Evolutionary conservation across 306 rosid species (phyloP), one percentile per base, ranked within the genome.

Genomic region (Cucumis melo): DNA sequence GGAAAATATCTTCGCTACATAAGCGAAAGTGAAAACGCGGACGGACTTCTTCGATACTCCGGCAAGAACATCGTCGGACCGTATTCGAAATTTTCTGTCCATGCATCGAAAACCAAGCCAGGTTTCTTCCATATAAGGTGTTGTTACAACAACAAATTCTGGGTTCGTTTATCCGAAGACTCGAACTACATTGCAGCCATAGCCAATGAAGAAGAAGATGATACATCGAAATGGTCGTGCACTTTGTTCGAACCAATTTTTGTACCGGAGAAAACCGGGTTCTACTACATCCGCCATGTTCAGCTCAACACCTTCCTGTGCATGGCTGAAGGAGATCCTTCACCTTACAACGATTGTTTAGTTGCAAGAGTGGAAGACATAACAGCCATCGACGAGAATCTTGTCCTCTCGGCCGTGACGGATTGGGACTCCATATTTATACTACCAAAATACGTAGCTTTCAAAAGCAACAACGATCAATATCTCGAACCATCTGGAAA

Each of bases 1-100:
- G 16, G 41, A 15, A 81, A 72, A 53, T 81, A 71, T 62, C 38
- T 81, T 46, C 29, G 78, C 15, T 80, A 53, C 68, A 66, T 7
- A 27, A 62, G 76, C 3, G 77, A 76, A 46, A 55, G 24, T 4
- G 71, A 16, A 14, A 29, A 60, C 10, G 4, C 41, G 4, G 48
- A 11, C 8, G 63, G 65, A 4, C 58, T 72, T 36, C 60, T 81
- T 4, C 74, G 60, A 13, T 70, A 17, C 42, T 39, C 38, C 5
- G 53, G 78, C 7, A 77, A 81, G 13, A 50, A 72, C 24, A 70
- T 74, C 0, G 70, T 53, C 10, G 73, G 81, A 3, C 81, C 77
- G 0, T 62, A 60, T 11, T 54, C 78, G 5, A 81, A 81, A 55
- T 81, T 60, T 10, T 51, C 78, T 4, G 13, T 81, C 23, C 78